A percentile compares a stretch with the other conserved stretches of the same genome.
phyloP scores from a whole-genome alignment of 2,329 filamentous ascomycete species.

The Escovopsis sp. region DNA sequence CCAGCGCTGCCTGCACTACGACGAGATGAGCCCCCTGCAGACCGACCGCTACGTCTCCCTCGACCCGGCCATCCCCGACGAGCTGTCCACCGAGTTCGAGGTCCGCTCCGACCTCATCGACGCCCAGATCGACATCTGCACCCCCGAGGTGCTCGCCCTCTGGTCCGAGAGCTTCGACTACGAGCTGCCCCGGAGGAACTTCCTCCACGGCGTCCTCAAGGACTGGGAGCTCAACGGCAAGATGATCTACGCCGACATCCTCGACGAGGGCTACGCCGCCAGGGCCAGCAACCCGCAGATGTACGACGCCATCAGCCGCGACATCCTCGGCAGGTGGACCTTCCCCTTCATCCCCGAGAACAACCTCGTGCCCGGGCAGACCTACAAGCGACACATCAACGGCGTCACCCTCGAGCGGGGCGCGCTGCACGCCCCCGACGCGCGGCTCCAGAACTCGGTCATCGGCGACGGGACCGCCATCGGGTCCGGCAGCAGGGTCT shows the following conservation, averaged over 20 bases:
- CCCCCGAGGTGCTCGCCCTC: slow-evolving; percentile 81
- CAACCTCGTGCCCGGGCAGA: slow-evolving; percentile 66
- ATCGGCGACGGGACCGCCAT: slow-evolving; percentile 66
- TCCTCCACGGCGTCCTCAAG: slow-evolving; percentile 83
- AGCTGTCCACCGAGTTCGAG: slow-evolving; percentile 58
- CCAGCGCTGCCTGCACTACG: slow-evolving; percentile 80
- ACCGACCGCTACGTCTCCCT: slow-evolving; percentile 53
- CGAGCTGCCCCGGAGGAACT: slow-evolving; percentile 75
- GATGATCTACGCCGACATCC: slow-evolving; percentile 83
- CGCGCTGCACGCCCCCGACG: slow-evolving; percentile 59
- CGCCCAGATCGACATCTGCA: slow-evolving; percentile 93
- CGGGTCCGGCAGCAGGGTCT: slow-evolving; percentile 54
- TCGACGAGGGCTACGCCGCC: slow-evolving; percentile 72
- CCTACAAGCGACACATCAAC: slow-evolving; percentile 55
- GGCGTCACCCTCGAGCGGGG: slow-evolving; percentile 67
- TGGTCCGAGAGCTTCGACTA: slow-evolving; percentile 99
- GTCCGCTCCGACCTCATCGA: slow-evolving; percentile 81
- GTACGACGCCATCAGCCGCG: slow-evolving; percentile 78
- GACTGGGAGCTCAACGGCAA: slow-evolving; percentile 96
- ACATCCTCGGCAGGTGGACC: slow-evolving; percentile 76
- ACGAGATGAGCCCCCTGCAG: slow-evolving; percentile 65
- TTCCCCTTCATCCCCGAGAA: slow-evolving; percentile 82
- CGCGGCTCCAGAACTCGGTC: slow-evolving; percentile 54
- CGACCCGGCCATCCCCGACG: slow-evolving; percentile 64
- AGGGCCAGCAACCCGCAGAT: slow-evolving; percentile 73